Evolutionary conservation across 805 yeast species (phyloP).

Genomic region (Yamadazyma olivae): DNA sequence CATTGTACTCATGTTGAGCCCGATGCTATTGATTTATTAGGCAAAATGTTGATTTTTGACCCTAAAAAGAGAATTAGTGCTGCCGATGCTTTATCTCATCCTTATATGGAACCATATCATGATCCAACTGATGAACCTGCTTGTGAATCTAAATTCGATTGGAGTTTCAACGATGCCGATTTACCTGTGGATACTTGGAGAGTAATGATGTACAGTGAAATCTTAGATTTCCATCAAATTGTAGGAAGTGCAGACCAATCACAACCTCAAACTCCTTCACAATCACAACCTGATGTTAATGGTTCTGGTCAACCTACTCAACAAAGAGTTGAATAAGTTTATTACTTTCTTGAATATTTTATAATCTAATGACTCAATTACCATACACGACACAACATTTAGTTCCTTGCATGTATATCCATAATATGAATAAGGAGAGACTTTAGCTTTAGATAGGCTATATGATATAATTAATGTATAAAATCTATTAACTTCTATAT

Average conservation of each 20-base stretch:
- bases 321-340: slow-evolving; percentile 10
- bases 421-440: no score
- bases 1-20: slow-evolving; percentile 62
- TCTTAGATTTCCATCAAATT: slow-evolving; percentile 91
- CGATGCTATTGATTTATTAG: slow-evolving; percentile 82
- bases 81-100: slow-evolving; percentile 83
- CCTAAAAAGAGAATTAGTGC: slow-evolving; percentile 94
- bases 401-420: no score
- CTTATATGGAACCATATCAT: slow-evolving; percentile 91
- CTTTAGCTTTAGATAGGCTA: no score
- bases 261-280: slow-evolving; percentile 20
- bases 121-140: slow-evolving; percentile 97
- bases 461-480: no score
- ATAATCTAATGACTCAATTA: not conserved
- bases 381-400: no score
- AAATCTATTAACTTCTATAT: no score
- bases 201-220: slow-evolving; percentile 98
- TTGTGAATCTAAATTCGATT: slow-evolving; percentile 89
- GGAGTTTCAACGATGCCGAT: slow-evolving; percentile 98
- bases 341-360: not conserved
- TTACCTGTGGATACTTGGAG: slow-evolving; percentile 98
- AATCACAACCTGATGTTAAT: slow-evolving; percentile 25
- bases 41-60: slow-evolving; percentile 90
- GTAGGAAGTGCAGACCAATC: slow-evolving; percentile 41
- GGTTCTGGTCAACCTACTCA: slow-evolving; percentile 16